Conservation (phyloP, 2,329 filamentous ascomycete species). For the Pseudogymnoascus sp. region DNA sequence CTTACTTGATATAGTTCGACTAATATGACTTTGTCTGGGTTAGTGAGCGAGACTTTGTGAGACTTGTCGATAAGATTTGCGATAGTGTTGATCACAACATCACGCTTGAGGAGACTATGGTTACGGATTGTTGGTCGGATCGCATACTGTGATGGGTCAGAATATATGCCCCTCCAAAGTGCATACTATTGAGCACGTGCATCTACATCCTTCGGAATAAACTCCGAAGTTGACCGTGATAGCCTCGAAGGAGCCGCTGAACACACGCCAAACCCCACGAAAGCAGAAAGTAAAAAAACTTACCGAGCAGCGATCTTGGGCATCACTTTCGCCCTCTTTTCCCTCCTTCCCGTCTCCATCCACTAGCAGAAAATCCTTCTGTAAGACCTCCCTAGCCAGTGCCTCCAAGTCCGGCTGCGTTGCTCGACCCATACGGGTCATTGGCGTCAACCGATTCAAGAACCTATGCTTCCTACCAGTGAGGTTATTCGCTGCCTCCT, state of each 20-base stretch:
- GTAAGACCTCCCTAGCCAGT: constrained; percentile 56
- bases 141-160: constrained; percentile 55
- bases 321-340: constrained; percentile 17
- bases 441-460: constrained; percentile 53
- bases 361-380: constrained; percentile 50
- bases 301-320: constrained; percentile 16
- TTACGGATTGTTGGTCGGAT: constrained; percentile 73
- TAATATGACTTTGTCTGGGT: constrained; percentile 71
- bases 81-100: constrained; percentile 55
- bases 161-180: neutral
- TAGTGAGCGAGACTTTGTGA: constrained; percentile 70
- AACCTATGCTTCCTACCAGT: constrained; percentile 46
- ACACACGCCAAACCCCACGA: neutral
- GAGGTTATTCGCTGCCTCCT: constrained; percentile 40
- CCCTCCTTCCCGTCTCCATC: constrained; percentile 22
- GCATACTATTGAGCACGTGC: neutral
- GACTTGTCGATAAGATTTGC: constrained; percentile 53
- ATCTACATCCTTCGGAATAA: neutral
- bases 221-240: neutral
- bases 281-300: neutral
- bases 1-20: constrained; percentile 74
- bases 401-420: constrained; percentile 61
- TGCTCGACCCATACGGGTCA: constrained; percentile 53
- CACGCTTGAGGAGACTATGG: constrained; percentile 60
- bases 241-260: neutral